These are phyloP conservation scores for Claviceps purpurea DNA, from an alignment of 2,329 filamentous ascomycete species.

Conservation along the genomic window DNA sequence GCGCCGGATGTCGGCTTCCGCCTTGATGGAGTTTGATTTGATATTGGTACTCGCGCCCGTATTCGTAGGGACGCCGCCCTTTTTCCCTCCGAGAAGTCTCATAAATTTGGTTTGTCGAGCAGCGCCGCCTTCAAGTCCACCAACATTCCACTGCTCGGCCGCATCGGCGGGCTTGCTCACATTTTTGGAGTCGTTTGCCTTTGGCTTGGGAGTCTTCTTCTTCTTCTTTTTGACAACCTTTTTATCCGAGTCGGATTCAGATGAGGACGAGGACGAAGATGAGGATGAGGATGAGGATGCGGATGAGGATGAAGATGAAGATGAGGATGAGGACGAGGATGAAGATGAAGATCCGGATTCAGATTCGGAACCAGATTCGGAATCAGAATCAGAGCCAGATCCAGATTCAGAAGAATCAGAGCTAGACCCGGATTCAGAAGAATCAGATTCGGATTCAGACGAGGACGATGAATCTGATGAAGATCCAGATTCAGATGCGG, in stretches of 20 bases:
- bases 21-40: constrained; percentile 20
- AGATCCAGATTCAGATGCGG: too few species aligned
- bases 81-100: constrained; percentile 40
- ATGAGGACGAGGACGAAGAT: background rate
- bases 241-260: background rate
- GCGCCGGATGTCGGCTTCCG: constrained; percentile 39
- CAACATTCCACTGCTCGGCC: constrained; percentile 39
- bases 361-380: background rate
- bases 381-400: background rate
- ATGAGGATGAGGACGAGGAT: too few species aligned
- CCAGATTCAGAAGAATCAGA: background rate
- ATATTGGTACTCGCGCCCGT: background rate
- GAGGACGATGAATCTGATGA: too few species aligned
- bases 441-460: too few species aligned
- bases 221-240: background rate
- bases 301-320: background rate
- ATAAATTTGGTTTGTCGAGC: constrained; percentile 43
- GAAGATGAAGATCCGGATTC: background rate
- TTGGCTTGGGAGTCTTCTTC: background rate
- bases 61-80: constrained; percentile 19
- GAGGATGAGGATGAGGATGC: too few species aligned
- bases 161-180: constrained; percentile 12
- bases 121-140: constrained; percentile 34
- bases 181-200: constrained; percentile 4
- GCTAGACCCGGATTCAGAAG: too few species aligned